Evolutionary conservation across 306 rosid species (phyloP), one percentile per base, ranked within the genome.

Genomic region (Erythrophleum fordii): DNA sequence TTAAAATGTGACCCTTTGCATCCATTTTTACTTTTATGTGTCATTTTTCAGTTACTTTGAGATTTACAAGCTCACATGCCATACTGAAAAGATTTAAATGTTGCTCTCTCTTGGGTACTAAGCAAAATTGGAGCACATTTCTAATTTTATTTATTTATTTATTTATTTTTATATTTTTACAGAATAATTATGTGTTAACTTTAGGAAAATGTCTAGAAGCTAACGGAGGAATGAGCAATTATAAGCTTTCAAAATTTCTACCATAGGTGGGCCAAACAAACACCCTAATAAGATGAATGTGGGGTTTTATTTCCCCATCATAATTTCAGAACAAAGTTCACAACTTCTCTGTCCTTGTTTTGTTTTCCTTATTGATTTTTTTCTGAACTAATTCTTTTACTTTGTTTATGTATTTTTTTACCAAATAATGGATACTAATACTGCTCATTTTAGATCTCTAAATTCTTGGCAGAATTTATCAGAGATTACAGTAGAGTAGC

Each of bases 401-500:
- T 61, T 34, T 25, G 34, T 72, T 29, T 35, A 6, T 37, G 3
- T 53, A 53, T 22, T 13, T 53, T 53, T 41, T 20, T 76, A 56
- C 69, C 68, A 51, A 34, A 52, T 72, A 60, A 45, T 74, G 59
- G 82, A 41, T 79, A 66, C 87, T 89, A 82, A 88, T 88, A 67
- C 88, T 79, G 49, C 78, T 86, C 81, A 77, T 80, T 90, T 67
- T 70, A 95, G 98, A 88, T 82, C 58, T 77, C 73, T 23, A 89
- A 85, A 88, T 92, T 88, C 82, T 75, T 93, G 89, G 86, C 85
- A 83, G 99, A 90, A 67, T 93, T 95, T 90, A 89, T 95, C 49
- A 87, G 87, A 84, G 97, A 89, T 59, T 90, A 90, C 89, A 84
- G 89, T 77, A 80, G 80, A 81, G 82, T 85, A 69, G 94, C 95